phyloP scores from a whole-genome alignment of 805 yeast species.

The Yarrowia alimentaria region DNA sequence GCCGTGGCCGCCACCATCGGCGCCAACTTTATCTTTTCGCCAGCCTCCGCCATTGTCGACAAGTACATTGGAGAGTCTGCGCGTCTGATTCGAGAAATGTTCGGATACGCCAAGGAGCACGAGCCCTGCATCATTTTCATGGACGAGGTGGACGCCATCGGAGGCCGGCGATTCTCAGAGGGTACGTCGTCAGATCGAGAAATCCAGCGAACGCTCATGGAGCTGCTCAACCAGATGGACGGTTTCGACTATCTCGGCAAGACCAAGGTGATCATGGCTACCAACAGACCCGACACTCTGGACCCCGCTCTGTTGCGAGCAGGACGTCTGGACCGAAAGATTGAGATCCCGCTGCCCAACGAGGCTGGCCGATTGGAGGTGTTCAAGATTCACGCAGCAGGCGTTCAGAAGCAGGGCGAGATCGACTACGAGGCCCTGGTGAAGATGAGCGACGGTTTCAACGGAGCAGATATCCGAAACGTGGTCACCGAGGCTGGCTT shows the following conservation, averaged over 20 bases:
- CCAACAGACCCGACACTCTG: conserved; percentile 97
- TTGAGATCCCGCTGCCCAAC: conserved; percentile 92
- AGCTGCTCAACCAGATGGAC: conserved; percentile 94
- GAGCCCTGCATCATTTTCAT: conserved; percentile 97
- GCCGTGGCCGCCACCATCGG: conserved; percentile 99
- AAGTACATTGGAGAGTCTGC: conserved; percentile 98
- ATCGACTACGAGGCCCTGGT: conserved; percentile 96
- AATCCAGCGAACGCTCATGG: conserved; percentile 97
- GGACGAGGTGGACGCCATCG: conserved; percentile 99
- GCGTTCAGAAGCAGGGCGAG: conserved; percentile 87
- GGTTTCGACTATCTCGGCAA: conserved; percentile 96
- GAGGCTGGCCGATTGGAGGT: conserved; percentile 93
- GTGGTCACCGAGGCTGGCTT: conserved; percentile 98
- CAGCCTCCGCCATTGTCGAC: conserved; percentile 97
- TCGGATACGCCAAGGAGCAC: conserved; percentile 94
- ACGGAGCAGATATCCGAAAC: conserved; percentile 97
- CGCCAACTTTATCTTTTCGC: conserved; percentile 96
- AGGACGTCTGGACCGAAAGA: conserved; percentile 94
- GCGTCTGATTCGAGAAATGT: conserved; percentile 94
- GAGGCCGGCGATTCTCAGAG: conserved; percentile 95
- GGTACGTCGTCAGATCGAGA: conserved; percentile 99
- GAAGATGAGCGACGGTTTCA: conserved; percentile 98
- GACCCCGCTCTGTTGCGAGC: conserved; percentile 98
- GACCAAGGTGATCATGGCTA: conserved; percentile 97
- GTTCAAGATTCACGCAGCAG: conserved; percentile 86